Conservation (phyloP, 495 filamentous ascomycete species). For the Neurospora sp. region DNA sequence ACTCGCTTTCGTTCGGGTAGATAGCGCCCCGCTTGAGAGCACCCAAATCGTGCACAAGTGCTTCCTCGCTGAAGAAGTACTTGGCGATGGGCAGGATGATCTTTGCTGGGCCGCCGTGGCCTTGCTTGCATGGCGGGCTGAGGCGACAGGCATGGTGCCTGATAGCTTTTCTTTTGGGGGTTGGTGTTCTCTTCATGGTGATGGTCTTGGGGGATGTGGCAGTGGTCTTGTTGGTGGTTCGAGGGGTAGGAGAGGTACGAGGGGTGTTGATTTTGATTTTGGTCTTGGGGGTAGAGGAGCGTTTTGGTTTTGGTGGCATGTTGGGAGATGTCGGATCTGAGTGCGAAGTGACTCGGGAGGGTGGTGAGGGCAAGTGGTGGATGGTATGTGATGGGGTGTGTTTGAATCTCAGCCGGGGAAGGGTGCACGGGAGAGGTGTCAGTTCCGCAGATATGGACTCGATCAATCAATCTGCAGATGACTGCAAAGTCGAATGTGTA, state of each 20-base stretch:
- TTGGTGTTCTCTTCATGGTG: neutral
- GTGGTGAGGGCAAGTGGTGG: neutral
- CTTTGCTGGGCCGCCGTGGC: constrained; percentile 3
- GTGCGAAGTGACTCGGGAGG: neutral
- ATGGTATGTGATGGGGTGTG: neutral
- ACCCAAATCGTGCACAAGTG: constrained; percentile 9
- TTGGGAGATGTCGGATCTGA: neutral
- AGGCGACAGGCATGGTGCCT: constrained; percentile 3
- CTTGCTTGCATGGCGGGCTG: constrained; percentile 6
- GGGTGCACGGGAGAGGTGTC: neutral
- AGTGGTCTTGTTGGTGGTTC: neutral
- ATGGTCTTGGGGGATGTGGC: neutral
- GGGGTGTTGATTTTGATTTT: neutral
- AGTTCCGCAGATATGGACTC: neutral
- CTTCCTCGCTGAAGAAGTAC: constrained; percentile 11
- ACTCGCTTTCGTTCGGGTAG: constrained; percentile 10
- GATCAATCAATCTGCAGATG: neutral
- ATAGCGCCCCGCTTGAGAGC: constrained; percentile 12
- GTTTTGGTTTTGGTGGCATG: neutral
- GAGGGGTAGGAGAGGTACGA: neutral
- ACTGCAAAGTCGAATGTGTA: neutral
- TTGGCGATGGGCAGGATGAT: constrained; percentile 2
- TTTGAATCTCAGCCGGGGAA: neutral
- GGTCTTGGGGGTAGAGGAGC: neutral
- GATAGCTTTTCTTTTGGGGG: neutral